Percentiles rank a stretch among this genome's conserved stretches.
Conservation (phyloP, 108 stramenopile genomes). For the Nitzschia sp. region DNA sequence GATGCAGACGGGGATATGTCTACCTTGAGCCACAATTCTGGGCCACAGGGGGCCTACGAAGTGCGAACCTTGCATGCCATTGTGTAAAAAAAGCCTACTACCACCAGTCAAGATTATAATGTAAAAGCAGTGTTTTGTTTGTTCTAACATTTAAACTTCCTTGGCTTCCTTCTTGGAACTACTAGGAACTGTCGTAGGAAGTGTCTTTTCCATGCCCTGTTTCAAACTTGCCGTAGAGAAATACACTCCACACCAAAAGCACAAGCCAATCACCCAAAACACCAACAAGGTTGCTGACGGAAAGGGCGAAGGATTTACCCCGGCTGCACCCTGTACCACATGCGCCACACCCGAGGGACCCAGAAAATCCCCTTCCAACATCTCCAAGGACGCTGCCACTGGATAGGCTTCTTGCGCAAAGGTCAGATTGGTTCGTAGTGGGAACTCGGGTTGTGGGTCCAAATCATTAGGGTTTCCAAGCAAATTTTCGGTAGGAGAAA, state of each 20-base stretch:
- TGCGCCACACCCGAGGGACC: conserved; percentile 8
- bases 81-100: neutral
- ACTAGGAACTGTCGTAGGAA: neutral
- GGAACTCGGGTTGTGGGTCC: conserved; percentile 79
- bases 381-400: conserved; percentile 41
- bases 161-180: neutral
- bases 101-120: neutral
- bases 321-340: conserved; percentile 16
- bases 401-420: conserved; percentile 35
- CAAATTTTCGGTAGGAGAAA: conserved; percentile 75
- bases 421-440: conserved; percentile 56
- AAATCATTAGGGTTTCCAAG: conserved; percentile 69
- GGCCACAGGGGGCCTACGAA: neutral
- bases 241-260: conserved; percentile 59
- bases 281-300: conserved; percentile 44
- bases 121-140: neutral
- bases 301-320: neutral
- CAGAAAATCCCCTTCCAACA: conserved; percentile 18
- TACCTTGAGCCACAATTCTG: conserved; percentile 2
- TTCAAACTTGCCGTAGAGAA: neutral
- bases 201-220: neutral
- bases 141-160: neutral
- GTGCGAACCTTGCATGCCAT: conserved; percentile 4
- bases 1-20: conserved; percentile 8
- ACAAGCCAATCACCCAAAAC: conserved; percentile 59